Conservation (phyloP, 148 eudicot genomes). For the Vaccinium myrtillus region DNA sequence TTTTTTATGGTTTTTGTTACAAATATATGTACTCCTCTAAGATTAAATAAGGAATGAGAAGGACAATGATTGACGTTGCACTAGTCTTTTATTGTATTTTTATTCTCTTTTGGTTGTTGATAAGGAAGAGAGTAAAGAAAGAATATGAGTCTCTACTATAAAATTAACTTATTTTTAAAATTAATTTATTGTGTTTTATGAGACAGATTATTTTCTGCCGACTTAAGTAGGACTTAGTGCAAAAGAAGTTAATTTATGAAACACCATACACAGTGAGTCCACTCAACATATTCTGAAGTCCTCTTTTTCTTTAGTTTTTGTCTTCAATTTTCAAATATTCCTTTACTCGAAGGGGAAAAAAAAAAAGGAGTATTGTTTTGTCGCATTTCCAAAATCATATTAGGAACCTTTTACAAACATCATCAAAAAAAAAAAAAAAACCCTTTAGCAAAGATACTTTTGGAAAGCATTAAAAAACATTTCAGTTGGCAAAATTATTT, state of each 20-base stretch:
- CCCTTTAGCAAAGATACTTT: not conserved
- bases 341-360: not conserved
- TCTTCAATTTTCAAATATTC: not conserved
- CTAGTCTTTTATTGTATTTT: not conserved
- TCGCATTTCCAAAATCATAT: too few species aligned
- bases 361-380: too few species aligned
- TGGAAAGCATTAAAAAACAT: not conserved
- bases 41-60: constrained; percentile 7
- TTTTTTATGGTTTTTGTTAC: too few species aligned
- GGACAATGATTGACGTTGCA: not conserved
- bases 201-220: too few species aligned
- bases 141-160: not conserved
- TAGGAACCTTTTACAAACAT: not conserved
- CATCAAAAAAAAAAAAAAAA: too few species aligned
- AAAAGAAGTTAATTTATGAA: too few species aligned
- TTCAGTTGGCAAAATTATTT: not conserved
- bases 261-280: not conserved
- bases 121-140: not conserved
- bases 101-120: not conserved
- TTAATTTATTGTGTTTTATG: too few species aligned
- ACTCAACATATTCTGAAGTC: not conserved
- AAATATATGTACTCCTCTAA: not conserved
- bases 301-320: not conserved
- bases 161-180: too few species aligned
- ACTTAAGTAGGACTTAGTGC: too few species aligned